A percentile compares a stretch with the other conserved stretches of the same genome.
Evolutionary conservation across 208 protist genomes (phyloP).

Genomic region (Wallacemonas sp.): DNA sequence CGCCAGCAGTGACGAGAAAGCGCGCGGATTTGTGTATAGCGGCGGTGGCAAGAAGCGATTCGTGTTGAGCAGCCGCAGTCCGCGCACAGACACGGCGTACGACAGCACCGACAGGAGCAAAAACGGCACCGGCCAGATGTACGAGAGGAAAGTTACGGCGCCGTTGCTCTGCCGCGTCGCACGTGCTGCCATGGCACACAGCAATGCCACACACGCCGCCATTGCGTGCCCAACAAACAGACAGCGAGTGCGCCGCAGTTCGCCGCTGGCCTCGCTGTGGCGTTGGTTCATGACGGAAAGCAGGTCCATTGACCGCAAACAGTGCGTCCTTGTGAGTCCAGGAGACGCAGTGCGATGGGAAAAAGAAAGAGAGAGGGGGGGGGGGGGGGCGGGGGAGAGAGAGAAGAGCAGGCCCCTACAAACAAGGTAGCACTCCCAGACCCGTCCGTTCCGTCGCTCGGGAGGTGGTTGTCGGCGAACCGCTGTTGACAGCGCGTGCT

Average conservation of each 20-base stretch:
- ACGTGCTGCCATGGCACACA: not conserved
- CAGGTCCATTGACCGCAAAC: too few species aligned
- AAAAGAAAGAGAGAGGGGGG: constrained; percentile 15
- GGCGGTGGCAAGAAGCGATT: constrained; percentile 37
- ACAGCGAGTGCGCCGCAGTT: constrained; percentile 33
- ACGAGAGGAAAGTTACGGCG: not conserved
- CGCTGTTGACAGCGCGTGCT: too few species aligned
- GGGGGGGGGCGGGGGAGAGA: too few species aligned
- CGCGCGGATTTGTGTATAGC: constrained; percentile 14
- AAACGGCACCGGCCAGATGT: constrained; percentile 11
- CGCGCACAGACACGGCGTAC: constrained; percentile 28
- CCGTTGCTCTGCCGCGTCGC: not conserved
- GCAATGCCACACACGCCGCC: not conserved
- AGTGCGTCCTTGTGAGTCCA: not conserved
- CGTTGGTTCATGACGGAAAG: constrained; percentile 46
- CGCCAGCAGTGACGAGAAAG: constrained; percentile 20
- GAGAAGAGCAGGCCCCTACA: not conserved
- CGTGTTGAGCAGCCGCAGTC: constrained; percentile 30
- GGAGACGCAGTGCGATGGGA: not conserved
- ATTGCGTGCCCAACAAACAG: constrained; percentile 23
- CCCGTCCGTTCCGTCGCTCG: too few species aligned
- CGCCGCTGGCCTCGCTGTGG: constrained; percentile 33
- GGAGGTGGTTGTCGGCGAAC: too few species aligned
- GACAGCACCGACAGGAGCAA: constrained; percentile 11
- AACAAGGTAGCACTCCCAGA: too few species aligned